A percentile compares a stretch with the other conserved stretches of the same genome.
Conservation (phyloP, 352 stramenopile species). For the Phytopythium oedochilum region DNA sequence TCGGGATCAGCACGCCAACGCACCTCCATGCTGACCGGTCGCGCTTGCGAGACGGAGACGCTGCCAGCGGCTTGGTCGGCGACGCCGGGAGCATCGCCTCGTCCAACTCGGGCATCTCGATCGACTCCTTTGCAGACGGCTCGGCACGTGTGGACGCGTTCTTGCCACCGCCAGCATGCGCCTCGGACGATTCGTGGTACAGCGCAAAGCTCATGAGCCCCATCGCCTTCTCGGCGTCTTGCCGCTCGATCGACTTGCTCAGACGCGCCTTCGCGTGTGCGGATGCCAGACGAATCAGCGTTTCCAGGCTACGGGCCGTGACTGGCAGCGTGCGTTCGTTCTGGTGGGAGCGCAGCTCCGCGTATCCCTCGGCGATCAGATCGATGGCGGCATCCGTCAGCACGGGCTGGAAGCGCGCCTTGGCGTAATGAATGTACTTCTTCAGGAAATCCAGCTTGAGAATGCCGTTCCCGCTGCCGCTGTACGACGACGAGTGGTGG, state of each 20-base stretch:
- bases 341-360: conserved; percentile 95
- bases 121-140: conserved; percentile 6
- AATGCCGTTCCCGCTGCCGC: conserved; percentile 66
- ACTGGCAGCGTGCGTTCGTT: conserved; percentile 92
- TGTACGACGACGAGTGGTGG: conserved; percentile 46
- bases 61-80: conserved; percentile 8
- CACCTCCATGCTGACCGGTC: conserved; percentile 60
- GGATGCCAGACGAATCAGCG: conserved; percentile 98
- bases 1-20: conserved; percentile 12
- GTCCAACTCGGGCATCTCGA: conserved; percentile 17
- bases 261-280: conserved; percentile 97
- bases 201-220: conserved; percentile 97
- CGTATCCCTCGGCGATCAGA: conserved; percentile 96
- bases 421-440: conserved; percentile 99
- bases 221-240: conserved; percentile 90
- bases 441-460: conserved; percentile 96
- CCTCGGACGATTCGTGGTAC: conserved; percentile 92
- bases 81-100: conserved; percentile 12
- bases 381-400: conserved; percentile 87
- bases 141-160: conserved; percentile 1
- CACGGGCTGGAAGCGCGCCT: conserved; percentile 89
- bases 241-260: conserved; percentile 81
- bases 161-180: conserved; percentile 15
- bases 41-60: conserved; percentile 55
- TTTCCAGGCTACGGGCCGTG: conserved; percentile 98